Conservation (phyloP, 1,284 basidiomycete species). For the Wallemia hederae region DNA sequence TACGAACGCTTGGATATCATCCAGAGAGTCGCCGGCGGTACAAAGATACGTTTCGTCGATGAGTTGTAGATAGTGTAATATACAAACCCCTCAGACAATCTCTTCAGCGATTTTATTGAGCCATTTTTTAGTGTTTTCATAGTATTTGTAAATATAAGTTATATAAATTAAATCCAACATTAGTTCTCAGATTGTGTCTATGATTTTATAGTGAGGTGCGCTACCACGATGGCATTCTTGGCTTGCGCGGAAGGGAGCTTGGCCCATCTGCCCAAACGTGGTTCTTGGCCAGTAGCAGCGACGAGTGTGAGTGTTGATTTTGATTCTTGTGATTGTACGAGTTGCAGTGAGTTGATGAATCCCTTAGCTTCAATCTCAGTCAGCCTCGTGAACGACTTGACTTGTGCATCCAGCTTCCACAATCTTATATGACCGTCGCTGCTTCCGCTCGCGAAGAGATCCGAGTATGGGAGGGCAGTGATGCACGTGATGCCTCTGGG, state of each 20-base stretch:
- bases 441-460: constrained; percentile 77
- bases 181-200: background rate
- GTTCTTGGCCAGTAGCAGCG: constrained; percentile 60
- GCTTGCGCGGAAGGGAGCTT: constrained; percentile 33
- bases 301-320: constrained; percentile 27
- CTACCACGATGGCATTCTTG: constrained; percentile 40
- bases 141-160: background rate
- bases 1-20: constrained; percentile 55
- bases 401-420: constrained; percentile 52
- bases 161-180: background rate
- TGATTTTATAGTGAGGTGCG: constrained; percentile 10
- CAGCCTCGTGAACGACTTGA: constrained; percentile 42
- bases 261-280: constrained; percentile 65
- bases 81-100: no score
- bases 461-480: constrained; percentile 53
- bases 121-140: no score
- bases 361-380: constrained; percentile 31
- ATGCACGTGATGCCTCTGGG: constrained; percentile 78
- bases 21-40: constrained; percentile 40
- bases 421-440: constrained; percentile 68
- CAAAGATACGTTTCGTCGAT: constrained; percentile 28
- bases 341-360: constrained; percentile 65
- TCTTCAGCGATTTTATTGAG: no score
- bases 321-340: constrained; percentile 15
- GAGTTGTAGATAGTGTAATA: no score